These are phyloP conservation scores for Penicillium sp. DNA, from an alignment of 2,329 filamentous ascomycete species.

Conservation along the genomic window DNA sequence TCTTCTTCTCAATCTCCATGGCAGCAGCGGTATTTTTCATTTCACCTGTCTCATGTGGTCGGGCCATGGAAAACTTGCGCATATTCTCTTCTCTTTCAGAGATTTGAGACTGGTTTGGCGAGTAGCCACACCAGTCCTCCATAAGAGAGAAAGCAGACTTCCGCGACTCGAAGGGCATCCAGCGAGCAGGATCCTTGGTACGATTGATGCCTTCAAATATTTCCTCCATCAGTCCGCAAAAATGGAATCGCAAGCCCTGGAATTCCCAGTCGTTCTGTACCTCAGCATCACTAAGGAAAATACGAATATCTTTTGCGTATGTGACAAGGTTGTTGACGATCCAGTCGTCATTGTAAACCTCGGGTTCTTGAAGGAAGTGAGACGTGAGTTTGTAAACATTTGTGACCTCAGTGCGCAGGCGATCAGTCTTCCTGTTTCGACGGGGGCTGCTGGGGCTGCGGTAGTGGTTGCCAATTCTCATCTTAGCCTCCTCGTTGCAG, in stretches of 20 bases:
- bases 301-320: slow-evolving; percentile 87
- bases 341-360: slow-evolving; percentile 84
- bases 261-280: slow-evolving; percentile 95
- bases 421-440: slow-evolving; percentile 78
- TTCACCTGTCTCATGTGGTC: slow-evolving; percentile 70
- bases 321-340: slow-evolving; percentile 83
- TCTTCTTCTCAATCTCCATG: slow-evolving; percentile 96
- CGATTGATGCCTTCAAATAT: slow-evolving; percentile 88
- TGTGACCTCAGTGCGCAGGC: slow-evolving; percentile 88
- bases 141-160: slow-evolving; percentile 95
- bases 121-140: slow-evolving; percentile 99
- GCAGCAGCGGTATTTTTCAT: slow-evolving; percentile 78
- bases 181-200: slow-evolving; percentile 79
- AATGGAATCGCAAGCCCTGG: slow-evolving; percentile 85
- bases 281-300: slow-evolving; percentile 92
- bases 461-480: slow-evolving; percentile 72
- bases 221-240: slow-evolving; percentile 90
- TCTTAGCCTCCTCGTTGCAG: slow-evolving; percentile 85
- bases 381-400: slow-evolving; percentile 94
- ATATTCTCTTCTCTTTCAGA: slow-evolving; percentile 81
- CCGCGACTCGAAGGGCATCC: slow-evolving; percentile 96
- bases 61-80: slow-evolving; percentile 78
- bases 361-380: slow-evolving; percentile 76
- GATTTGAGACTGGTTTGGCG: slow-evolving; percentile 82
- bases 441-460: slow-evolving; percentile 79